A percentile compares a stretch with the other conserved stretches of the same genome.
Conservation (phyloP, 2,329 filamentous ascomycete genomes). For the Chaetomium globosum region DNA sequence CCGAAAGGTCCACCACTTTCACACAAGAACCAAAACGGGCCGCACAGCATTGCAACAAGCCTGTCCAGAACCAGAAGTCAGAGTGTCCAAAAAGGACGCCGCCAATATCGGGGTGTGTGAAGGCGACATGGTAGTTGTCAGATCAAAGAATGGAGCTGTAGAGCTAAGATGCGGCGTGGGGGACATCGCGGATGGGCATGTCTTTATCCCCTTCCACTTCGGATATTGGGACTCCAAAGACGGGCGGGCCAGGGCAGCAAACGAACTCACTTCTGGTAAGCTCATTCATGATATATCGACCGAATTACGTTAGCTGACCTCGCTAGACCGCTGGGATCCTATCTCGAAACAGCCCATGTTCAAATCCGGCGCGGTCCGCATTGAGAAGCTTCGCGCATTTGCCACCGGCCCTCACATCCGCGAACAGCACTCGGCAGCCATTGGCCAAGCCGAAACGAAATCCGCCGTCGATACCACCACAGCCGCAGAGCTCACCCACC, state of each 20-base stretch:
- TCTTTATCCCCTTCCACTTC: conserved; percentile 47
- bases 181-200: conserved; percentile 39
- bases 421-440: conserved; percentile 38
- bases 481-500: conserved; percentile 25
- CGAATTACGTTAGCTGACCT: not conserved
- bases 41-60: conserved; percentile 40
- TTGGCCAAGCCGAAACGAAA: conserved; percentile 27
- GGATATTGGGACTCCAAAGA: conserved; percentile 44
- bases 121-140: conserved; percentile 41
- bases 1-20: conserved; percentile 43
- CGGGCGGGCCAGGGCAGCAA: conserved; percentile 41
- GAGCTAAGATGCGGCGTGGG: conserved; percentile 41
- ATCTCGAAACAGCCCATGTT: conserved; percentile 45
- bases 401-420: conserved; percentile 16
- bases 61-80: conserved; percentile 39
- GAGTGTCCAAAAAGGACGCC: conserved; percentile 41
- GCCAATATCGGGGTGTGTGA: conserved; percentile 34
- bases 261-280: conserved; percentile 44
- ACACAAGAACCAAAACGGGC: conserved; percentile 45
- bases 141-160: conserved; percentile 40
- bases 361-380: conserved; percentile 43
- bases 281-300: not conserved
- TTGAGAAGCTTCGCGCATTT: conserved; percentile 38
- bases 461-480: conserved; percentile 11
- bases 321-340: conserved; percentile 38